phyloP scores from a whole-genome alignment of 768 basidiomycete species.

The Erythrobasidium yunnanense region DNA sequence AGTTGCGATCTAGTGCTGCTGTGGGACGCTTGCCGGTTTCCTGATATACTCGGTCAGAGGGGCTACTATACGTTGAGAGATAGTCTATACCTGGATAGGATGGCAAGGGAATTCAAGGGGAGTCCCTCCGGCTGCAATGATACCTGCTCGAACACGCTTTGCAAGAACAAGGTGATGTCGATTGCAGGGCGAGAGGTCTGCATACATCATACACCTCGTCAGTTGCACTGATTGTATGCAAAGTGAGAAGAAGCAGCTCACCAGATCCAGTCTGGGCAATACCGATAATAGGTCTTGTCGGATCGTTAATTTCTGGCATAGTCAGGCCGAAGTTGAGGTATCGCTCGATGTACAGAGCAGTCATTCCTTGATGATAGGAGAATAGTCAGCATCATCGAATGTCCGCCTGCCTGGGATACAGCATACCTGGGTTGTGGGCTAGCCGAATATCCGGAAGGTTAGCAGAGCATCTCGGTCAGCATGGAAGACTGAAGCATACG shows the following conservation, averaged over 20 bases:
- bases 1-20: constrained; percentile 40
- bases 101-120: constrained; percentile 42
- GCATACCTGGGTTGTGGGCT: constrained; percentile 20
- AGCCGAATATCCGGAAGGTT: neutral
- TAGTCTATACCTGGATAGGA: constrained; percentile 36
- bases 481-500: neutral
- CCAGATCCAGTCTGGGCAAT: constrained; percentile 26
- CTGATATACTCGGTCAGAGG: neutral
- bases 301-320: constrained; percentile 25
- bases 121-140: constrained; percentile 41
- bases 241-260: neutral
- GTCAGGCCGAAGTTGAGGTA: constrained; percentile 24
- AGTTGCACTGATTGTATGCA: no score
- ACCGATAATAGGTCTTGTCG: constrained; percentile 23
- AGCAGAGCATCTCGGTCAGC: neutral
- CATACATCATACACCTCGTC: no score
- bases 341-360: constrained; percentile 10
- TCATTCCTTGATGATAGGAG: neutral
- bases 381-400: neutral
- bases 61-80: no score
- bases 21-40: constrained; percentile 41
- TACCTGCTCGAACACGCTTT: constrained; percentile 41
- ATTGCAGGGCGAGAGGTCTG: constrained; percentile 41
- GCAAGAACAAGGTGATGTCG: constrained; percentile 39
- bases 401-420: neutral